A percentile compares a stretch with the other conserved stretches of the same genome.
These are phyloP conservation scores for Sporothrix humicola DNA, from an alignment of 2,329 filamentous ascomycete species.

Conservation along the genomic window DNA sequence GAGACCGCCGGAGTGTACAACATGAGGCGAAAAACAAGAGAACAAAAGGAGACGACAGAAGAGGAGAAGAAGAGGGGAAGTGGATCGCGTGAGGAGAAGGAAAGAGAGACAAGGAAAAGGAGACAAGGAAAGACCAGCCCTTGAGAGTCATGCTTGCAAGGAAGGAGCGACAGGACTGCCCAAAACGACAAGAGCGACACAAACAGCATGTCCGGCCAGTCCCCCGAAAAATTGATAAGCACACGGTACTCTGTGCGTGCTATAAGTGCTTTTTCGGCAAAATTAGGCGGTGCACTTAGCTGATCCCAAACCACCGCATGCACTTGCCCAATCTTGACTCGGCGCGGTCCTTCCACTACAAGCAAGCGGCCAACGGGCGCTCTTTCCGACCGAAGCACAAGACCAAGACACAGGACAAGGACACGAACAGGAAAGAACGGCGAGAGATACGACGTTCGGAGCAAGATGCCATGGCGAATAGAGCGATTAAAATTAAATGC, in stretches of 20 bases:
- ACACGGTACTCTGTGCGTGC: too few relatives aligned
- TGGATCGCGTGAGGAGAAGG: background rate
- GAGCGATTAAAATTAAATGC: background rate
- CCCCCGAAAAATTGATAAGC: too few relatives aligned
- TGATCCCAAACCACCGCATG: background rate
- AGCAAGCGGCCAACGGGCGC: background rate
- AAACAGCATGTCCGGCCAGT: too few relatives aligned
- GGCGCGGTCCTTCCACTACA: background rate
- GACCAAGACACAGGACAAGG: background rate
- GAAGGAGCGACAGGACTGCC: slow-evolving; percentile 10
- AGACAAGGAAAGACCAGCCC: background rate
- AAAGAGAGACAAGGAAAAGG: background rate
- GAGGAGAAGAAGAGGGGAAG: background rate
- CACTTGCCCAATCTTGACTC: slow-evolving; percentile 21
- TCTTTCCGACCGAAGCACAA: slow-evolving; percentile 15
- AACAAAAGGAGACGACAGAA: background rate
- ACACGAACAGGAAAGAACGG: too few relatives aligned
- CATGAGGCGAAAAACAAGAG: background rate
- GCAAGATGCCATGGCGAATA: background rate
- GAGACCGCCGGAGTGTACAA: background rate
- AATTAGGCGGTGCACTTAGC: too few relatives aligned
- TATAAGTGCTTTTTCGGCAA: too few relatives aligned
- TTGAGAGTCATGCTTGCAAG: background rate
- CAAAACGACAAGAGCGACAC: too few relatives aligned
- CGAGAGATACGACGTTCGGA: slow-evolving; percentile 20